These are phyloP conservation scores for Solanum bulbocastanum DNA, from an alignment of 257 asterid genomes.

Conservation along the genomic window DNA sequence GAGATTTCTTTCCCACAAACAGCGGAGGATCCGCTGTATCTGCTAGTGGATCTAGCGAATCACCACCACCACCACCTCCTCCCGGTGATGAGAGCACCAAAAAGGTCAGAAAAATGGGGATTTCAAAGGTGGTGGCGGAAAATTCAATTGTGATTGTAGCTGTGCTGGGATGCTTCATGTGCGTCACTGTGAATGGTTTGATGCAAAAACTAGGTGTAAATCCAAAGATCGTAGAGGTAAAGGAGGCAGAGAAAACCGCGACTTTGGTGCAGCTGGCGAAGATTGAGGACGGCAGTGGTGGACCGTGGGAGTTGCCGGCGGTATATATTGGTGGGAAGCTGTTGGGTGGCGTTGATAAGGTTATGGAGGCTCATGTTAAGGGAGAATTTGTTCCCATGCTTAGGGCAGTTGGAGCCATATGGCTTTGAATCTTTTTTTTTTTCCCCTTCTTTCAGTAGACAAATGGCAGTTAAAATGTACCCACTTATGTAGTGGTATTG, in stretches of 20 bases:
- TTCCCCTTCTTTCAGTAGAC: background rate
- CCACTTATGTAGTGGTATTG: background rate
- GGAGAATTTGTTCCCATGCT: slow-evolving; percentile 50
- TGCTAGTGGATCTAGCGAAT: background rate
- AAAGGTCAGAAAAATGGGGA: background rate
- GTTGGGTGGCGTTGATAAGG: slow-evolving; percentile 8
- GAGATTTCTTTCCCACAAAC: background rate
- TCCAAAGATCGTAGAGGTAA: background rate
- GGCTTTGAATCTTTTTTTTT: slow-evolving; percentile 22
- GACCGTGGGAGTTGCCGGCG: background rate
- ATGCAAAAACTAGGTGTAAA: background rate
- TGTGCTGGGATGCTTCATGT: background rate
- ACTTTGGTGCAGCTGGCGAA: background rate
- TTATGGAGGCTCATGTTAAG: slow-evolving; percentile 46
- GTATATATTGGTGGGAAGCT: background rate
- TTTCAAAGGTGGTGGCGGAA: background rate
- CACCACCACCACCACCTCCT: background rate
- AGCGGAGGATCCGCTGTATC: no score
- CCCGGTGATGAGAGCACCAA: background rate
- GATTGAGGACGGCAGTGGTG: background rate
- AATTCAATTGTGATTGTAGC: background rate
- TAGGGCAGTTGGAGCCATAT: slow-evolving; percentile 51
- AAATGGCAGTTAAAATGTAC: background rate
- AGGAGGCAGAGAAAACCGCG: background rate
- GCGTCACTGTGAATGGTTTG: background rate